Percentiles rank a stretch among this genome's conserved stretches.
Conservation (phyloP, 1,284 basidiomycete species). For the Heterobasidion parviporum region DNA sequence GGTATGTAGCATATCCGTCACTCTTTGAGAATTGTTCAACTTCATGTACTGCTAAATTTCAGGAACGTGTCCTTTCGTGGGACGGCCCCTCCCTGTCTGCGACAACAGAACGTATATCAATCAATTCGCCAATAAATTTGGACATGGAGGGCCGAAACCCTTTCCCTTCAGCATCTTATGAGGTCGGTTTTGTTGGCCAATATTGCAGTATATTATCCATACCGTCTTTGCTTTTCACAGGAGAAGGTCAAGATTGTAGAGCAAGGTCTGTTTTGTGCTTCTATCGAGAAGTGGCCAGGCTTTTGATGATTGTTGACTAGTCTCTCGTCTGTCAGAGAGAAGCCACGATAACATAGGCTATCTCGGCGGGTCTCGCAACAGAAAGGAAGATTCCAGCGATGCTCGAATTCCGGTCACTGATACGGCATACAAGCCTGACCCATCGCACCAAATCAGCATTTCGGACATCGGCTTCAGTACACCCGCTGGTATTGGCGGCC, state of each 20-base stretch:
- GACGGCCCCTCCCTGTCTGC: background rate
- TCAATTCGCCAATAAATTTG: background rate
- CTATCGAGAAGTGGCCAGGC: background rate
- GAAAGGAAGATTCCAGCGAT: no score
- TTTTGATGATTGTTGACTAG: background rate
- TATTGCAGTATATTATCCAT: background rate
- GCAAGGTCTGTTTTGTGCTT: background rate
- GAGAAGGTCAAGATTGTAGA: slow-evolving; percentile 4
- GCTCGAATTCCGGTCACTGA: no score
- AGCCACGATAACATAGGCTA: background rate
- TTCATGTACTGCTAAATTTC: background rate
- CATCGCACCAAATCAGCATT: no score
- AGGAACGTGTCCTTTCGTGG: background rate
- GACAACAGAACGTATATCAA: background rate
- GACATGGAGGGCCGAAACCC: background rate
- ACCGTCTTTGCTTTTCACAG: background rate
- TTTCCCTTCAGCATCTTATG: background rate
- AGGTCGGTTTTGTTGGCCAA: background rate
- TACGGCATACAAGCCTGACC: no score
- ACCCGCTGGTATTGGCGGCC: no score
- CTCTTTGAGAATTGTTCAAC: background rate
- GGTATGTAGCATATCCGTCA: slow-evolving; percentile 20
- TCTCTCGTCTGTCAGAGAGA: background rate
- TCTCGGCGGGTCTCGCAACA: no score
- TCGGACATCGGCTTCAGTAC: no score